Conservation (phyloP, 2,329 filamentous ascomycete genomes). For the Plenodomus biglobosus region DNA sequence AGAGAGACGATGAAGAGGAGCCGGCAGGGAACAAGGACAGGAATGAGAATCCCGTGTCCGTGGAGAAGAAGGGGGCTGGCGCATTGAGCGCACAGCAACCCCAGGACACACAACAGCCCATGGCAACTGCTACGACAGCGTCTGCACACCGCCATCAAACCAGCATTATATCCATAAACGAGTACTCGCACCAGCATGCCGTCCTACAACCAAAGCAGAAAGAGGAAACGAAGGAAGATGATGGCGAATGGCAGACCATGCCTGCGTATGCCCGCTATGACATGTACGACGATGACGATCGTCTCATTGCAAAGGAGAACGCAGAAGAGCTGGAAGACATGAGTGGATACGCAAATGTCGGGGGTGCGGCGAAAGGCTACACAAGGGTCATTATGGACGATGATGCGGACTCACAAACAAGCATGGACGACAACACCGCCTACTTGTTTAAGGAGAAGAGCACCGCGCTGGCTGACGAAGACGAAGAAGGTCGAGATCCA, state of each 20-base stretch:
- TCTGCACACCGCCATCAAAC: conserved; percentile 13
- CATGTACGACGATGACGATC: conserved; percentile 93
- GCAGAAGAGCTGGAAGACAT: conserved; percentile 68
- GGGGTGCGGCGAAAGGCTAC: conserved; percentile 91
- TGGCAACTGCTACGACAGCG: conserved; percentile 11
- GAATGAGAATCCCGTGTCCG: too few species aligned
- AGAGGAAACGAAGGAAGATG: conserved; percentile 55
- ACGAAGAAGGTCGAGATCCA: conserved; percentile 76
- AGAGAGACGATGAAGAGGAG: background rate
- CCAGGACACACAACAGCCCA: conserved; percentile 5
- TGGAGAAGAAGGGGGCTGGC: background rate
- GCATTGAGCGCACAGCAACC: conserved; percentile 1
- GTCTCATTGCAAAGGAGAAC: conserved; percentile 79
- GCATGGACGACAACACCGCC: conserved; percentile 94
- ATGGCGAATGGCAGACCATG: conserved; percentile 92
- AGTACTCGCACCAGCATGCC: conserved; percentile 88
- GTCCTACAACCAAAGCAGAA: conserved; percentile 54
- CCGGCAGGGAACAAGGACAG: background rate
- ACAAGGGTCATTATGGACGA: conserved; percentile 94
- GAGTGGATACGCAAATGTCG: conserved; percentile 73
- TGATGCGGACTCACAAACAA: conserved; percentile 89
- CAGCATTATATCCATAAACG: conserved; percentile 57
- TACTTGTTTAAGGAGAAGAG: conserved; percentile 84
- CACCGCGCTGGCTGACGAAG: conserved; percentile 65
- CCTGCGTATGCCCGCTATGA: conserved; percentile 90